Conservation (phyloP, 1,284 basidiomycete species). For the Cutaneotrichosporon spelunceum region DNA sequence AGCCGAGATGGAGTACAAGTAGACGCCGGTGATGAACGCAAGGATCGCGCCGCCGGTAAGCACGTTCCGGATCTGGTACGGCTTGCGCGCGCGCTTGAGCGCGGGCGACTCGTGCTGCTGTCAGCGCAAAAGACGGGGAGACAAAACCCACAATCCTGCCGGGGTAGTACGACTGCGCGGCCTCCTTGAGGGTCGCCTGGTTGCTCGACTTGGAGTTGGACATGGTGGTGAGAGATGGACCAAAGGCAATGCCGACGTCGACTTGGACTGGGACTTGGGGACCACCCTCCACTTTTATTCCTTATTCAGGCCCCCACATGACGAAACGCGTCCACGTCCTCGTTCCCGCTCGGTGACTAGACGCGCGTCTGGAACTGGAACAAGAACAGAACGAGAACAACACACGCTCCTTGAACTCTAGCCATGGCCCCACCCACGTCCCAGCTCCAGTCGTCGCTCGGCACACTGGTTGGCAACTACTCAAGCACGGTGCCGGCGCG, state of each 20-base stretch:
- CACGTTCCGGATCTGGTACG: slow-evolving; percentile 74
- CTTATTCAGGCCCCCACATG: neutral
- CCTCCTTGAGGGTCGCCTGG: slow-evolving; percentile 14
- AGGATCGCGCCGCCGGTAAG: slow-evolving; percentile 71
- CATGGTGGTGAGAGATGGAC: no score
- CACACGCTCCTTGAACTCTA: no score
- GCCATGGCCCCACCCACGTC: slow-evolving; percentile 8
- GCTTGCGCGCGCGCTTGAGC: slow-evolving; percentile 78
- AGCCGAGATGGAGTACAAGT: slow-evolving; percentile 87
- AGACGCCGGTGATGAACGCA: slow-evolving; percentile 76
- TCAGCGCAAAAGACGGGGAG: slow-evolving; percentile 6
- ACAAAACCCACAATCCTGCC: slow-evolving; percentile 4
- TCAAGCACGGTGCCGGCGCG: slow-evolving; percentile 69
- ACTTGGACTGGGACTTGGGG: no score
- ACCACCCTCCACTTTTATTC: slow-evolving; percentile 1
- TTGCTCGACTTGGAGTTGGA: slow-evolving; percentile 8
- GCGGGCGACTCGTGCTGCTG: slow-evolving; percentile 75
- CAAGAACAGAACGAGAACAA: no score
- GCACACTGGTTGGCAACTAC: slow-evolving; percentile 74
- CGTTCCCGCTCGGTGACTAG: neutral
- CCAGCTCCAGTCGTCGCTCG: slow-evolving; percentile 52
- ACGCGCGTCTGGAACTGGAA: no score
- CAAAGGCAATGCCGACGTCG: neutral
- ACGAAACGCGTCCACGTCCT: slow-evolving; percentile 1
- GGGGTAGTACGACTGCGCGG: slow-evolving; percentile 31